These are phyloP conservation scores for Cerioporus squamosus DNA, from an alignment of 1,284 basidiomycete species.

Conservation along the genomic window DNA sequence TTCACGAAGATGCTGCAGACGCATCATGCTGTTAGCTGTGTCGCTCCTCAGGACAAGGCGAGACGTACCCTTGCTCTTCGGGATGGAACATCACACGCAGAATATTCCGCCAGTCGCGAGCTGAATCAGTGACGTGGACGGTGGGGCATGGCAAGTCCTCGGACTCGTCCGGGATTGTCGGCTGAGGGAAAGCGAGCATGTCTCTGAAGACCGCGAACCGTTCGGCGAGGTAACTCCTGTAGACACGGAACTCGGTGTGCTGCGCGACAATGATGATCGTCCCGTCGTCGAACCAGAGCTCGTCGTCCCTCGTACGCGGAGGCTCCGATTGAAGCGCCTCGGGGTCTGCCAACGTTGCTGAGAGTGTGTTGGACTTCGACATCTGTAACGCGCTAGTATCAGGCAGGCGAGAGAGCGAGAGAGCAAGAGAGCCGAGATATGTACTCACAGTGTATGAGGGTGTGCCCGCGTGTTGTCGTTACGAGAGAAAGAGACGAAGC, in stretches of 20 bases:
- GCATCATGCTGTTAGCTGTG: too few relatives aligned
- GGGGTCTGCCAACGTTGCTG: too few relatives aligned
- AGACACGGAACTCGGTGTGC: conserved; percentile 6
- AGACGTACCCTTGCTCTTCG: neutral
- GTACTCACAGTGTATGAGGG: too few relatives aligned
- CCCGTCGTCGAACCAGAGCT: conserved; percentile 14
- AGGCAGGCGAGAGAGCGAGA: too few relatives aligned
- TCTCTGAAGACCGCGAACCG: conserved; percentile 7
- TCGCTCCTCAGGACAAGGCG: neutral
- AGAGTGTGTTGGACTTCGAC: too few relatives aligned
- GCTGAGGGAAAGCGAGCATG: neutral
- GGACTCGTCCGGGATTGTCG: neutral
- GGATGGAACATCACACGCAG: too few relatives aligned
- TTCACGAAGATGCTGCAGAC: neutral
- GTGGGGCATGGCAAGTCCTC: neutral
- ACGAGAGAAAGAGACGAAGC: too few relatives aligned
- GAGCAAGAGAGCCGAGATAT: too few relatives aligned
- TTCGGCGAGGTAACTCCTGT: neutral
- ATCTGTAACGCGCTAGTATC: too few relatives aligned
- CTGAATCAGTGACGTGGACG: neutral
- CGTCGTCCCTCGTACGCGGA: neutral
- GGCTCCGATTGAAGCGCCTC: too few relatives aligned
- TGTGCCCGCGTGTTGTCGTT: too few relatives aligned
- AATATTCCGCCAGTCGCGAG: neutral
- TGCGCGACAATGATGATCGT: conserved; percentile 8